A percentile compares a stretch with the other conserved stretches of the same genome.
phyloP scores from a whole-genome alignment of 2,329 filamentous ascomycete genomes.

The Fusarium kyushuense region DNA sequence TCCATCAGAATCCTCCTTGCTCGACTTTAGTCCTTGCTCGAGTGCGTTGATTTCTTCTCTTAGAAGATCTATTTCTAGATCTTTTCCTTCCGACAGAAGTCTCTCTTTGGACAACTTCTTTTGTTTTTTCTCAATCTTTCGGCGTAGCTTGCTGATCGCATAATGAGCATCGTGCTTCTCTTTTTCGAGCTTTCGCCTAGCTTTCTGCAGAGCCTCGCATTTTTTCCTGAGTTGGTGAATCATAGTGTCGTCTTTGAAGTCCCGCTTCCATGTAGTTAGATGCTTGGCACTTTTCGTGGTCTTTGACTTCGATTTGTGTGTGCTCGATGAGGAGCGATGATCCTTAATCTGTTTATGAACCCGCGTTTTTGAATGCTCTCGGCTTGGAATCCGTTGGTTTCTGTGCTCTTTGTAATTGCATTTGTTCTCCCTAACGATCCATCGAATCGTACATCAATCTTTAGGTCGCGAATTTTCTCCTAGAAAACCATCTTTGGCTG shows the following conservation, averaged over 20 bases:
- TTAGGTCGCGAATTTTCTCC: not conserved
- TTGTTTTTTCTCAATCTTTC: not conserved
- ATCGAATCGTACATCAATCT: no score
- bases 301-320: not conserved
- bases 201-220: not conserved
- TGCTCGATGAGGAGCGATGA: not conserved
- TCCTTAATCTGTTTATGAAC: not conserved
- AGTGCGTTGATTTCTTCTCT: not conserved
- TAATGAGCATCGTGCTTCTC: not conserved
- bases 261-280: not conserved
- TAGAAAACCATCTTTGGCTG: not conserved
- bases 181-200: not conserved
- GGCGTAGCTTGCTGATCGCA: not conserved
- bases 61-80: not conserved
- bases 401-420: not conserved
- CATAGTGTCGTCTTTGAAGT: no score
- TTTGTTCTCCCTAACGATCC: not conserved
- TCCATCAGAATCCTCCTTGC: fast-evolving
- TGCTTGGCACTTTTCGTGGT: not conserved
- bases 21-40: fast-evolving
- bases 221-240: not conserved
- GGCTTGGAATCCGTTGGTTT: not conserved
- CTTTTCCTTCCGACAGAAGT: not conserved
- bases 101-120: not conserved
- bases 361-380: not conserved